These are phyloP conservation scores for Trichoderma virens DNA, from an alignment of 495 filamentous ascomycete genomes.

Conservation along the genomic window DNA sequence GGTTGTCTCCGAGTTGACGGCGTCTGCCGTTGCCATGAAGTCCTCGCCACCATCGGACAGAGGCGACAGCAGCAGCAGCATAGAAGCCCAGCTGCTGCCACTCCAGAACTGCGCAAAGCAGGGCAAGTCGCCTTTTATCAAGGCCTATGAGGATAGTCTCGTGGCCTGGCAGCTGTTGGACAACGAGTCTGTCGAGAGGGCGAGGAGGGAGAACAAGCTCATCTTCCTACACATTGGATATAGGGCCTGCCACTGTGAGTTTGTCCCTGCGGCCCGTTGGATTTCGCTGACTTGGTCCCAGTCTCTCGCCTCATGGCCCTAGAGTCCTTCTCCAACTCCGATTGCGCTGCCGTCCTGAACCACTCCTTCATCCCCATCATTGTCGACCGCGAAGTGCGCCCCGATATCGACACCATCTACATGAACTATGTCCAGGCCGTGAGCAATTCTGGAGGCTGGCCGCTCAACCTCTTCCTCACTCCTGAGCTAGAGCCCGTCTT, in stretches of 20 bases:
- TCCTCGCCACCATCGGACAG: background rate
- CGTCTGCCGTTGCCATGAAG: slow-evolving; percentile 8
- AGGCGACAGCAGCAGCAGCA: background rate
- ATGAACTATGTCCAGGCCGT: slow-evolving; percentile 98
- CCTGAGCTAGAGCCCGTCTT: slow-evolving; percentile 90
- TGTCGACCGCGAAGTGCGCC: slow-evolving; percentile 89
- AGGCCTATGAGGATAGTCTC: slow-evolving; percentile 71
- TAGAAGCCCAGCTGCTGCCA: slow-evolving; percentile 12
- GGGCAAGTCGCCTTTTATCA: slow-evolving; percentile 78
- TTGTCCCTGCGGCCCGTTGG: slow-evolving; percentile 8
- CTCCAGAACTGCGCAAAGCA: slow-evolving; percentile 64
- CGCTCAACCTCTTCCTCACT: slow-evolving; percentile 91
- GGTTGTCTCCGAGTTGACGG: slow-evolving; percentile 10
- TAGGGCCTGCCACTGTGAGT: slow-evolving; percentile 86
- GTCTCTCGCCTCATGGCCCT: slow-evolving; percentile 92
- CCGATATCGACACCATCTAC: slow-evolving; percentile 92
- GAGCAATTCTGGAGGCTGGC: slow-evolving; percentile 90
- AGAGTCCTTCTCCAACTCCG: slow-evolving; percentile 79
- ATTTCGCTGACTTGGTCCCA: slow-evolving; percentile 21
- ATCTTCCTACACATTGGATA: slow-evolving; percentile 96
- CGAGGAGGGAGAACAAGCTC: slow-evolving; percentile 70
- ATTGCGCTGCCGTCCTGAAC: slow-evolving; percentile 78
- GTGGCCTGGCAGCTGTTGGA: slow-evolving; percentile 94
- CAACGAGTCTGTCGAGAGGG: slow-evolving; percentile 65
- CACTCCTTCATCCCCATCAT: slow-evolving; percentile 85